These are phyloP conservation scores for Lachnellula hyalina DNA, from an alignment of 2,329 filamentous ascomycete species.

Conservation along the genomic window DNA sequence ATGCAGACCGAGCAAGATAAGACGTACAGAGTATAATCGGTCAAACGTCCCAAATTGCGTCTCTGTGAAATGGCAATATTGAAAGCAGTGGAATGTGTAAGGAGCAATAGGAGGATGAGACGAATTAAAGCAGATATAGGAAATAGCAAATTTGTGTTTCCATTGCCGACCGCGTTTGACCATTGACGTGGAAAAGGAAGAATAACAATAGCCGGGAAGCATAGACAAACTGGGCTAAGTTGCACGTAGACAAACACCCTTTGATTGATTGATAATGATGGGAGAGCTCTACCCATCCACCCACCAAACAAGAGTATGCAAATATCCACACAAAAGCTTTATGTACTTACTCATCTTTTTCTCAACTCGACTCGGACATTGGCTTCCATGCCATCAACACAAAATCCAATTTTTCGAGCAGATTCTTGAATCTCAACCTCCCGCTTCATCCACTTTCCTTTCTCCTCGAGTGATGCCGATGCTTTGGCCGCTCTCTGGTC, in stretches of 20 bases:
- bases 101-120: background rate
- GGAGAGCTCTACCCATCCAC: background rate
- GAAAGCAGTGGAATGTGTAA: background rate
- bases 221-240: background rate
- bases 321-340: slow-evolving; percentile 1
- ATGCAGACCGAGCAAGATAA: no score
- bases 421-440: slow-evolving; percentile 77
- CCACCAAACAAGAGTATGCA: background rate
- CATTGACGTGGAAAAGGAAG: background rate
- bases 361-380: slow-evolving; percentile 61
- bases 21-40: no score
- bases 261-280: no score
- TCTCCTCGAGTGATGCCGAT: slow-evolving; percentile 18
- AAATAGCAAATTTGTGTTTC: background rate
- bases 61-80: no score
- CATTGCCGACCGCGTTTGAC: background rate
- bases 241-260: background rate
- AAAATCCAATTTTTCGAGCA: slow-evolving; percentile 76
- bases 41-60: no score
- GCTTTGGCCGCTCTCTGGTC: slow-evolving; percentile 11
- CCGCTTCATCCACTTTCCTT: slow-evolving; percentile 64
- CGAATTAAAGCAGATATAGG: background rate
- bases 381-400: slow-evolving; percentile 68
- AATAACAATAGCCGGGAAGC: background rate
- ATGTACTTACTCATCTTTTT: slow-evolving; percentile 9